Percentiles rank a stretch among this genome's conserved stretches.
Conservation (phyloP, 805 yeast species). For the Schwanniomyces polymorphus region DNA sequence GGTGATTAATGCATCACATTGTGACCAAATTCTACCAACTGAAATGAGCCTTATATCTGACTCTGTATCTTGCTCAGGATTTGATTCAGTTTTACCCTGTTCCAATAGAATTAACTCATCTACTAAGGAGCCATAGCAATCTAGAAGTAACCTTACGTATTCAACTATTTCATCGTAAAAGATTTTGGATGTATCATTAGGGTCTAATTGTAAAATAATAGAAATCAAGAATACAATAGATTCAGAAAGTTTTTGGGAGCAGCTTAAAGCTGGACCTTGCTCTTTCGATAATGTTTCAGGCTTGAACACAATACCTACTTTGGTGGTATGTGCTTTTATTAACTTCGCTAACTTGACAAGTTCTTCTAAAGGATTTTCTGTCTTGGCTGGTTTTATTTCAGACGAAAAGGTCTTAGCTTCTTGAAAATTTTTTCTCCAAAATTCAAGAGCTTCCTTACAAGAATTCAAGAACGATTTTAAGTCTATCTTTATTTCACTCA, state of each 20-base stretch:
- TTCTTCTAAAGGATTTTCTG: slow-evolving; percentile 54
- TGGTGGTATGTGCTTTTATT: slow-evolving; percentile 74
- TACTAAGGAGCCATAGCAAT: slow-evolving; percentile 7
- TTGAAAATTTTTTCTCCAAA: slow-evolving; percentile 20
- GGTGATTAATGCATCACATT: slow-evolving; percentile 50
- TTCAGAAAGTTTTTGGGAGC: slow-evolving; percentile 47
- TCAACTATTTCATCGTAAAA: slow-evolving; percentile 33
- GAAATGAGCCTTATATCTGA: slow-evolving; percentile 47
- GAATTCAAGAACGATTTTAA: slow-evolving; percentile 22
- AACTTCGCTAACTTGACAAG: slow-evolving; percentile 57
- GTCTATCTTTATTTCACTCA: slow-evolving; percentile 20
- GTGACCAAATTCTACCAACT: slow-evolving; percentile 73
- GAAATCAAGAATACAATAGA: slow-evolving; percentile 46
- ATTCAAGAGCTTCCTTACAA: slow-evolving; percentile 29
- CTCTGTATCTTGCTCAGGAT: slow-evolving; percentile 6
- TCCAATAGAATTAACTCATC: slow-evolving; percentile 15
- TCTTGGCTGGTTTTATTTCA: slow-evolving; percentile 25
- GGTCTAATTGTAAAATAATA: slow-evolving; percentile 33
- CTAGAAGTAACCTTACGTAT: slow-evolving; percentile 12
- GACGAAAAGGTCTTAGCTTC: slow-evolving; percentile 14
- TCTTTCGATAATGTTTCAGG: slow-evolving; percentile 47
- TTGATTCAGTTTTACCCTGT: slow-evolving; percentile 1
- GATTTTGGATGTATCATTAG: slow-evolving; percentile 33
- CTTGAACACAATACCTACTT: slow-evolving; percentile 68
- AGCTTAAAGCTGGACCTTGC: slow-evolving; percentile 48